Conservation (phyloP, 148 eudicot genomes). For the Oxyria digyna region DNA sequence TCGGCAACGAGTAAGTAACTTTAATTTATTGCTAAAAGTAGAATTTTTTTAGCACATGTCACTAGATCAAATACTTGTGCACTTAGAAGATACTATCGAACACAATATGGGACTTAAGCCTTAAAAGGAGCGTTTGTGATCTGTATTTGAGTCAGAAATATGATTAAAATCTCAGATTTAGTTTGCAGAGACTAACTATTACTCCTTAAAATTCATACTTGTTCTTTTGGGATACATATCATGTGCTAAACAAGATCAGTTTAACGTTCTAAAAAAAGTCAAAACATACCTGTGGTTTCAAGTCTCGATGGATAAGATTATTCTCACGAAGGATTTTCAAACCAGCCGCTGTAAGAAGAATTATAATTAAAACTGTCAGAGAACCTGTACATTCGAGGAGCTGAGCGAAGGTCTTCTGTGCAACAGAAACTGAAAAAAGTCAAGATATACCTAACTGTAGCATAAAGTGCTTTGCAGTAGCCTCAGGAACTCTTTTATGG, state of each 20-base stretch:
- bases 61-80: neutral
- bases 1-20: neutral
- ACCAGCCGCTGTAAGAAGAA: constrained; percentile 57
- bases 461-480: constrained; percentile 81
- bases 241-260: neutral
- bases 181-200: neutral
- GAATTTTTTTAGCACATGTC: neutral
- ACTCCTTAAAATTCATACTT: neutral
- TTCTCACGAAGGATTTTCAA: constrained; percentile 79
- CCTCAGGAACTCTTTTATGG: constrained; percentile 73
- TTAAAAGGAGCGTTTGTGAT: neutral
- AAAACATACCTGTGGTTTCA: constrained; percentile 79
- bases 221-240: neutral
- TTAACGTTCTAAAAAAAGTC: neutral
- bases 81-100: neutral
- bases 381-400: neutral
- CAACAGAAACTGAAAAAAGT: constrained; percentile 3
- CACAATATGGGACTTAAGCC: neutral
- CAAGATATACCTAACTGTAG: constrained; percentile 64
- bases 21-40: neutral
- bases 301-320: constrained; percentile 85
- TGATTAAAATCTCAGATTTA: neutral
- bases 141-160: neutral
- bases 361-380: constrained; percentile 10
- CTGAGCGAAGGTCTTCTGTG: neutral